Evolutionary conservation across 192 early-diverging fungal genomes (phyloP), one percentile per base, ranked within the genome.

Genomic region (Backusella mclennaniae): DNA sequence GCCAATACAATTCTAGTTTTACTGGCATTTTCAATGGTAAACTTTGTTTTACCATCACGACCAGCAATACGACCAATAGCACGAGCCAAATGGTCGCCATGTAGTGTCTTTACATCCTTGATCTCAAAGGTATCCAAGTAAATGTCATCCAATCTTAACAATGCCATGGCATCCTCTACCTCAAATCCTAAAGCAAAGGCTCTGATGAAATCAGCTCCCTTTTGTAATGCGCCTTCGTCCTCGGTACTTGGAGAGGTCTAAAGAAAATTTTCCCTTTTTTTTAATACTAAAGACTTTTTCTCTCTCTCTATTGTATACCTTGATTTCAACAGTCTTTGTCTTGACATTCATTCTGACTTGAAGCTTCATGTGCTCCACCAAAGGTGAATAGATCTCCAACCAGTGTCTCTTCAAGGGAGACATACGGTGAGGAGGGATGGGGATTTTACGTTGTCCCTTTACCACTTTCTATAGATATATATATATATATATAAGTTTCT

Each of bases 11-110:
- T 95, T 68, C 98, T 89, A 0, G 97, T 99, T 80, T 97, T 94
- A 63, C 93, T 95, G 9, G 96, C 91, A 81, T 99, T 99, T 82
- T 99, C 98, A 75, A 99, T 99, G 5, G 98, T 95, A 74, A 92
- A 98, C 80, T 97, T 96, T 8, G 96, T 98, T 80, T 97, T 96
- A 63, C 98, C 98, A 74, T 97, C 95, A 83, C 97, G 96, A 56
- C 98, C 98, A 26, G 97, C 97, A 87, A 99, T 96, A 78, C 98
- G 95, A 75, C 98, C 98, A 80, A 99, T 97, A 19, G 98, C 98
- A 71, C 98, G 92, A 23, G 95, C 94, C 83, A 99, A 84, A 83
- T 99, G 96, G 82, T 99, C 98, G 33, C 96, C 97, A 46, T 91
- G 89, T 49, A 99, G 83, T 6, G 95, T 97, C 87, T 97, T 97